These are phyloP conservation scores for Kurtzmaniella cleridarum DNA, from an alignment of 805 yeast genomes.

Conservation along the genomic window DNA sequence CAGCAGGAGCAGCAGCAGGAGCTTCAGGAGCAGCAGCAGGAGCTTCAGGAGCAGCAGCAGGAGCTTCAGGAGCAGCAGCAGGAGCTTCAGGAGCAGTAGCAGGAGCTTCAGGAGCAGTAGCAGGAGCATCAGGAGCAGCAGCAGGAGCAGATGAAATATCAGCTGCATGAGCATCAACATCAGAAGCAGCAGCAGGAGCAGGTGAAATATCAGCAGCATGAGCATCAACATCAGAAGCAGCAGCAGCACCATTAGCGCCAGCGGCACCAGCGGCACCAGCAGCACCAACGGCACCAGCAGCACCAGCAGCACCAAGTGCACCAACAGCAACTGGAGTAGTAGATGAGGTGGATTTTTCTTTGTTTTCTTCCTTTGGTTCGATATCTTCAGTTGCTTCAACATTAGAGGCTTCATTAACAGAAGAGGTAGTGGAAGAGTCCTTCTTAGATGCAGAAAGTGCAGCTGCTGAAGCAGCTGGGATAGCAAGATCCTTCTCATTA, in stretches of 20 bases:
- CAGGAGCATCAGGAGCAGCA: no score
- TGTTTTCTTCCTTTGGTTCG: background rate
- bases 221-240: background rate
- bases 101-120: constrained; percentile 7
- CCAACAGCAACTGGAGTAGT: background rate
- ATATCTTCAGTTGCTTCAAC: background rate
- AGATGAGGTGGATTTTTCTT: background rate
- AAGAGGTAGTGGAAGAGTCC: no score
- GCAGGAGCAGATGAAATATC: background rate
- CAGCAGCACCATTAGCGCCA: background rate
- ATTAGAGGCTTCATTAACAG: background rate
- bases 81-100: constrained; percentile 1
- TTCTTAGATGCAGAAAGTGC: no score
- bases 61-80: background rate
- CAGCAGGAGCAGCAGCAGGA: background rate
- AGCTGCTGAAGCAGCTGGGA: no score
- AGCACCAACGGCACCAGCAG: no score
- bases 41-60: constrained; percentile 1
- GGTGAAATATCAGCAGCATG: background rate
- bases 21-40: background rate
- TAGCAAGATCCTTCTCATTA: no score
- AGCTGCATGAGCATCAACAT: no score
- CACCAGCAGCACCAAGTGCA: background rate
- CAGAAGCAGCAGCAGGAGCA: background rate
- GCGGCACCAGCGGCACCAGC: no score